Base-by-base conservation (phyloP, 768 basidiomycete species). In the Dendrothele bispora region DNA sequence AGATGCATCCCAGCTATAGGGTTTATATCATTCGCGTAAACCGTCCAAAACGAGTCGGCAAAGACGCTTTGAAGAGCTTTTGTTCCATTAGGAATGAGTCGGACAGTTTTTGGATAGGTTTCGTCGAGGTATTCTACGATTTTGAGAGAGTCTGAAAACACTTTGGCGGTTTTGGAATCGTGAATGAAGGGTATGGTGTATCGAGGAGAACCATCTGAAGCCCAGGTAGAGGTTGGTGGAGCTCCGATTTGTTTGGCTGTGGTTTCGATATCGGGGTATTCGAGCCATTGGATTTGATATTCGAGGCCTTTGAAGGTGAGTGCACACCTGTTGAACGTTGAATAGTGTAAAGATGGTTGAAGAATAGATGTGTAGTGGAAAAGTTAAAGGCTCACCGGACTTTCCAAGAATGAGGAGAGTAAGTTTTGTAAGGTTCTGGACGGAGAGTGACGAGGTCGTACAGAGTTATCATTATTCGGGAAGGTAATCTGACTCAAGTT, bases 71-170 rank as follows among this genome's bases (percentile, higher is more conserved):
- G 52, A 21, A 75, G 53, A 60, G 60, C 43, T 54, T 56, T 1
- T 30, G 67, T 65, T n/a, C 67, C 67, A 5, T 46, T 30, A 0
- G 66, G 70, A 39, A 74, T 42, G 6, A 75, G 58, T 5, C 40
- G 46, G 1, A 66, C 71, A 0, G 65, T 63, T 32, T 63, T 54
- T 0, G 74, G 70, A 59, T 73, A 79, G 2, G 59, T 56, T 2
- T 66, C 59, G 41, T 78, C 77, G 46, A 78, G 62, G 57, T 79
- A 77, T 14, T 65, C 49, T 0, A 67, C 75, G 46, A 78, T 78
- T 40, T 45, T 52, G 24, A 61, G 46, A 0, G 75, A 74, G 14
- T 79, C 72, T 8, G 63, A 46, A 21, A 77, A 35, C 6, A 56
- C 39, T 1, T 50, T 49, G 6, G 59, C 56, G 22, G 74, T 72